These are phyloP conservation scores for Coemansia sp. DNA, from an alignment of 192 early-diverging fungal species.

Conservation along the genomic window DNA sequence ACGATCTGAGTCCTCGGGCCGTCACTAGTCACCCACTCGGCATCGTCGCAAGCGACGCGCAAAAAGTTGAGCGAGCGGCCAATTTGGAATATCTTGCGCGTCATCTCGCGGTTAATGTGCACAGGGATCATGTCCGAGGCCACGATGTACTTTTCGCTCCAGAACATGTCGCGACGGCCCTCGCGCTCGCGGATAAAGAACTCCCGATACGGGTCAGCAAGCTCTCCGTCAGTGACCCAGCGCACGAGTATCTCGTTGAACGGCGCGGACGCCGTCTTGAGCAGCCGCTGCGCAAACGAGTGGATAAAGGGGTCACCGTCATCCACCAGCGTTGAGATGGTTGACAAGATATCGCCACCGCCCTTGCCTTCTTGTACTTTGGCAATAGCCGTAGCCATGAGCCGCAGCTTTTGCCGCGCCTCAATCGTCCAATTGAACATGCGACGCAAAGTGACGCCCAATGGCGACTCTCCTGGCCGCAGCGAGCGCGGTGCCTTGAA, in stretches of 20 bases:
- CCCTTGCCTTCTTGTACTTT: conserved; percentile 40
- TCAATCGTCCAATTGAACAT: conserved; percentile 86
- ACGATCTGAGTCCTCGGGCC: conserved; percentile 38
- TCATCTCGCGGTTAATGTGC: conserved; percentile 74
- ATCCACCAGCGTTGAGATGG: conserved; percentile 79
- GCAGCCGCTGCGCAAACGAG: conserved; percentile 71
- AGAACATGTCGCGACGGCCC: conserved; percentile 71
- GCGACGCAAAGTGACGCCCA: conserved; percentile 79
- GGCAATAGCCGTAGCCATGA: conserved; percentile 64
- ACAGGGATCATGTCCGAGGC: conserved; percentile 82
- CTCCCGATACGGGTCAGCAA: conserved; percentile 90
- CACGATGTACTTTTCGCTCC: conserved; percentile 80
- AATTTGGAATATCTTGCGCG: conserved; percentile 87
- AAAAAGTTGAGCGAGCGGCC: conserved; percentile 89
- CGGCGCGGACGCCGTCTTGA: conserved; percentile 79
- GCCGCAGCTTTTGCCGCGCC: conserved; percentile 71
- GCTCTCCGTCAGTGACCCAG: conserved; percentile 95
- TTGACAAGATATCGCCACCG: conserved; percentile 57
- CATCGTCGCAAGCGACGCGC: conserved; percentile 67
- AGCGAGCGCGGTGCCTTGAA: conserved; percentile 52
- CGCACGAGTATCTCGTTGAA: conserved; percentile 87
- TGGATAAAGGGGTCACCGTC: conserved; percentile 93
- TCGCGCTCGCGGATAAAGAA: conserved; percentile 80
- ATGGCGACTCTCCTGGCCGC: conserved; percentile 50
- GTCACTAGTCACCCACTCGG: conserved; percentile 56